Evolutionary conservation across 495 filamentous ascomycete species (phyloP).

Genomic region (Paragyromitra xinjiangensis): DNA sequence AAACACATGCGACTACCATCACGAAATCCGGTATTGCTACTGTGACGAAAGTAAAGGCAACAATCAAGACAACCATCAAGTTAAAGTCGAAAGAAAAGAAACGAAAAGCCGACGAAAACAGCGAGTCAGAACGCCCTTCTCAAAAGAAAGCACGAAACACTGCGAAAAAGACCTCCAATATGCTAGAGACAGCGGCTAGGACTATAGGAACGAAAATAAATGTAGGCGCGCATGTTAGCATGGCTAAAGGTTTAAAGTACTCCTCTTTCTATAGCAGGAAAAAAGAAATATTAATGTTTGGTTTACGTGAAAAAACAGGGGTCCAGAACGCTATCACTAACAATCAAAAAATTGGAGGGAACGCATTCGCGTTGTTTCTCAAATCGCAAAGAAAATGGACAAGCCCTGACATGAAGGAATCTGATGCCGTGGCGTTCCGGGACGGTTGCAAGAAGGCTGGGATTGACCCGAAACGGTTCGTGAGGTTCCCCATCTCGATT

Average conservation of each 20-base stretch:
- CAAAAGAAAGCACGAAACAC: conserved; percentile 48
- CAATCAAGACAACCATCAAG: conserved; percentile 6
- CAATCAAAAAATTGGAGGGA: conserved; percentile 81
- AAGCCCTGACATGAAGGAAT: conserved; percentile 77
- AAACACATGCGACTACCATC: not conserved
- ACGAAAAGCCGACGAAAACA: conserved; percentile 23
- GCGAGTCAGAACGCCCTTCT: not conserved
- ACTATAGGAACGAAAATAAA: conserved; percentile 78
- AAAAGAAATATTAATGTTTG: conserved; percentile 15
- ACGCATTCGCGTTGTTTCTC: conserved; percentile 91
- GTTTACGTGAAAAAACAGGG: conserved; percentile 62
- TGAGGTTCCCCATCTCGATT: conserved; percentile 44
- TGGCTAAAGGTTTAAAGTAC: conserved; percentile 73
- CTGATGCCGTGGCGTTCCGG: conserved; percentile 73
- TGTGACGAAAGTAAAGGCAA: conserved; percentile 15
- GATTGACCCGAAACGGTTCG: conserved; percentile 71
- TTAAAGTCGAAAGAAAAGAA: conserved; percentile 13
- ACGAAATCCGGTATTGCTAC: not conserved
- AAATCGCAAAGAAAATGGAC: conserved; percentile 96
- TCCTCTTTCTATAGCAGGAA: not conserved
- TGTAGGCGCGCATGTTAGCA: conserved; percentile 91
- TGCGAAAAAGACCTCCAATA: conserved; percentile 56
- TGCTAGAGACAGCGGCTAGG: conserved; percentile 73
- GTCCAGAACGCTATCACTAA: conserved; percentile 90
- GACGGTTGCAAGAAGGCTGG: conserved; percentile 71